Conservation (phyloP, 345 rosid species). For the Citrus sp. region DNA sequence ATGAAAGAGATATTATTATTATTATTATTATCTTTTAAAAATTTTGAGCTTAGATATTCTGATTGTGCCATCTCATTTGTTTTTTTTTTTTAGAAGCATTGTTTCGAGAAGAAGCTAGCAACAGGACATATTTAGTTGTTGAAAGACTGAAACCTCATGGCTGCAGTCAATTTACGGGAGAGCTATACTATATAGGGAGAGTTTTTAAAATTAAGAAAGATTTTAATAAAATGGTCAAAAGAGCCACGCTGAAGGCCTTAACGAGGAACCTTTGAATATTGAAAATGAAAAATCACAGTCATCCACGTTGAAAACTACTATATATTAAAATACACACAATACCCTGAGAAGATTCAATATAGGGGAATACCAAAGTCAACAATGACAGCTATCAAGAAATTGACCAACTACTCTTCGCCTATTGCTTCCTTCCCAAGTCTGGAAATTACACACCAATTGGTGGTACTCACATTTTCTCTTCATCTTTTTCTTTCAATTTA, state of each 20-base stretch:
- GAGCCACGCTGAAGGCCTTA: not conserved
- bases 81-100: not conserved
- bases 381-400: not conserved
- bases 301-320: not conserved
- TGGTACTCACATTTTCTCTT: not conserved
- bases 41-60: no score
- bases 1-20: no score
- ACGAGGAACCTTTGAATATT: not conserved
- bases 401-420: not conserved
- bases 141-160: not conserved
- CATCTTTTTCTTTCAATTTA: not conserved
- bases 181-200: not conserved
- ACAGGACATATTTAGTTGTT: not conserved
- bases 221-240: not conserved
- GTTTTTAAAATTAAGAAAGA: not conserved
- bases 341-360: not conserved
- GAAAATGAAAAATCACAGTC: not conserved
- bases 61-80: not conserved
- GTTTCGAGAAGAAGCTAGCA: not conserved
- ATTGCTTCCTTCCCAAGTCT: constrained; percentile 26
- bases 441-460: not conserved
- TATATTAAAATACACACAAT: no score
- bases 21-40: no score
- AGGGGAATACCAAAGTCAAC: not conserved
- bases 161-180: not conserved